These are phyloP conservation scores for Corylus americana DNA, from an alignment of 306 rosid genomes.

Conservation along the genomic window DNA sequence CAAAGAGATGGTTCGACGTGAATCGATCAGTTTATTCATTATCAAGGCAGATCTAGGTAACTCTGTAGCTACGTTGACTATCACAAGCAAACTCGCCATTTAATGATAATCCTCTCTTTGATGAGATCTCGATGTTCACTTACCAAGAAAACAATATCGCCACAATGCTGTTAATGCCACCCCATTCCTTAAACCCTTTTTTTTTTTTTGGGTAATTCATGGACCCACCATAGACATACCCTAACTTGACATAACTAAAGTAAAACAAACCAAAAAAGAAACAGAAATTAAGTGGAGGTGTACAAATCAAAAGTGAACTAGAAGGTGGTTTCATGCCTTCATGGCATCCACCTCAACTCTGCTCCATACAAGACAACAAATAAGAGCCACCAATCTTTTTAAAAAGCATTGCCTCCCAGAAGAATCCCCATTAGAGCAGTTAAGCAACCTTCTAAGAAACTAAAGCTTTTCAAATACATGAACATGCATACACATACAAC, in stretches of 20 bases:
- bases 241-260: background rate
- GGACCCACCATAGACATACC: background rate
- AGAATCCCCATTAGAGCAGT: background rate
- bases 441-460: background rate
- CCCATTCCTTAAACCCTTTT: background rate
- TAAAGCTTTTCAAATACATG: too few species aligned
- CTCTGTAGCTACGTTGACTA: background rate
- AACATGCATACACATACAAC: too few species aligned
- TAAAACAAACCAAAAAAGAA: background rate
- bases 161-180: background rate
- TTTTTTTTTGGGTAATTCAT: background rate
- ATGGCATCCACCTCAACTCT: background rate
- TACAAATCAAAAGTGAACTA: background rate
- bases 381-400: background rate
- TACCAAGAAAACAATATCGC: background rate
- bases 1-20: background rate
- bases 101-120: background rate
- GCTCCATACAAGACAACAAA: background rate
- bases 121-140: background rate
- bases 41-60: background rate
- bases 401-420: background rate
- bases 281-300: background rate
- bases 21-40: background rate
- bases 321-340: constrained; percentile 19
- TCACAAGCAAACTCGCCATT: background rate